A percentile compares a stretch with the other conserved stretches of the same genome.
Evolutionary conservation across 2,329 filamentous ascomycete species (phyloP).

Genomic region (Trichoderma breve): DNA sequence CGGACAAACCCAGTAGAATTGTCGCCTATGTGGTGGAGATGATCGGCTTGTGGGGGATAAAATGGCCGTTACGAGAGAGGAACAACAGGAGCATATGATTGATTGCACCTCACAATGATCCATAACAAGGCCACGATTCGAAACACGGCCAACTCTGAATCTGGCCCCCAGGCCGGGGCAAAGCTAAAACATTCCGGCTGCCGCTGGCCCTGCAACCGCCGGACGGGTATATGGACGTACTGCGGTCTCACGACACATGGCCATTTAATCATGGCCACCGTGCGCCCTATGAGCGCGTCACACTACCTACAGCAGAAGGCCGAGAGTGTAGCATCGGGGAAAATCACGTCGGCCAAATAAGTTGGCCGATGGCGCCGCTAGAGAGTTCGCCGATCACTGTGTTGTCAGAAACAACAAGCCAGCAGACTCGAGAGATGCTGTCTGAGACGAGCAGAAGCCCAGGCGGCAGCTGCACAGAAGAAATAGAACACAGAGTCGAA

Average conservation of each 20-base stretch:
- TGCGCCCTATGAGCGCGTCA: background rate
- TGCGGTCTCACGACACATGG: background rate
- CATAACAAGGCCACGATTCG: background rate
- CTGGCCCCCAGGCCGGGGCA: background rate
- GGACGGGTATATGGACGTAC: background rate
- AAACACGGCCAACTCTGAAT: slow-evolving; percentile 8
- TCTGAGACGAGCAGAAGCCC: background rate
- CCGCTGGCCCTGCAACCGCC: background rate
- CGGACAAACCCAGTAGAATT: background rate
- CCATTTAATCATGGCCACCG: background rate
- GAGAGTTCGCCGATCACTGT: background rate
- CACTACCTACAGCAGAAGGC: background rate
- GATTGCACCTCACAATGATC: background rate
- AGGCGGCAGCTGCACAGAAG: background rate
- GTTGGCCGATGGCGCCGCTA: slow-evolving; percentile 11
- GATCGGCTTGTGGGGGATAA: background rate
- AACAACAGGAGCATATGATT: background rate
- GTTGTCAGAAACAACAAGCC: background rate
- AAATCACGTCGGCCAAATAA: slow-evolving; percentile 5
- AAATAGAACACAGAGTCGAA: background rate
- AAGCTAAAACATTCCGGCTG: slow-evolving; percentile 4
- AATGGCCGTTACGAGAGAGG: background rate
- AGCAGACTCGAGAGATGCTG: background rate
- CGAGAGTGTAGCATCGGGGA: slow-evolving; percentile 4
- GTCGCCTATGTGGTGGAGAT: slow-evolving; percentile 13